phyloP scores from a whole-genome alignment of 192 early-diverging fungal genomes.

The Entophlyctis luteolus region DNA sequence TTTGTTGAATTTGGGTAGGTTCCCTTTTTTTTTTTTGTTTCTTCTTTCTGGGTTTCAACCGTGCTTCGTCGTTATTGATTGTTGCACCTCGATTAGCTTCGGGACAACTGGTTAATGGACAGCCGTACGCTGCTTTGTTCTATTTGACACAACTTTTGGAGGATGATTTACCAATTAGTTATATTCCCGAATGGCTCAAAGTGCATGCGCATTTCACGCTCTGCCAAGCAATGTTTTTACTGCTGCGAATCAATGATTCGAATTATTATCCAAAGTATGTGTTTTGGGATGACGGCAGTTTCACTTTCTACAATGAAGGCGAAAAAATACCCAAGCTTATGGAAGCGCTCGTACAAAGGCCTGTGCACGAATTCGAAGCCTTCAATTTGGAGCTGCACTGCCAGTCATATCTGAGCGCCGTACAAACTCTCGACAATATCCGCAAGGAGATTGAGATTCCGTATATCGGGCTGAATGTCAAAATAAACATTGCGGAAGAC shows the following conservation, averaged over 20 bases:
- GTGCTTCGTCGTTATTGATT: not conserved
- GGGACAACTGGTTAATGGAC: conserved; percentile 14
- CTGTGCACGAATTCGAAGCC: not conserved
- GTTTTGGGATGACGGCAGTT: conserved; percentile 9
- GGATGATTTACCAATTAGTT: conserved; percentile 2
- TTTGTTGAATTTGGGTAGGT: conserved; percentile 22
- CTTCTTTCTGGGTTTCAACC: not conserved
- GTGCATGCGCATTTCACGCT: conserved; percentile 36
- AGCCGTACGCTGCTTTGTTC: conserved; percentile 13
- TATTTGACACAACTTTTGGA: not conserved
- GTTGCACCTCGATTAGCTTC: conserved; percentile 26
- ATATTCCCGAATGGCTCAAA: conserved; percentile 27
- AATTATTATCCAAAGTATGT: conserved; percentile 22
- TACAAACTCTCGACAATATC: conserved; percentile 1
- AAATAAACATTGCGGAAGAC: conserved; percentile 1
- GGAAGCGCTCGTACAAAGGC: not conserved
- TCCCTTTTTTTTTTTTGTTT: not conserved
- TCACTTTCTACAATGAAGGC: conserved; percentile 24
- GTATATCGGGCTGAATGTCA: not conserved
- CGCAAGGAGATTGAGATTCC: conserved; percentile 12
- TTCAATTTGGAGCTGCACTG: conserved; percentile 13
- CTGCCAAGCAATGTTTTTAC: conserved; percentile 38
- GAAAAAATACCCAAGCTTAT: conserved; percentile 19
- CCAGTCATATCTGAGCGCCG: conserved; percentile 1
- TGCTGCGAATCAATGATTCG: conserved; percentile 27